Percentiles rank a stretch among this genome's conserved stretches.
Evolutionary conservation across 2,329 filamentous ascomycete genomes (phyloP).

Genomic region (Sporothrix brasiliensis): DNA sequence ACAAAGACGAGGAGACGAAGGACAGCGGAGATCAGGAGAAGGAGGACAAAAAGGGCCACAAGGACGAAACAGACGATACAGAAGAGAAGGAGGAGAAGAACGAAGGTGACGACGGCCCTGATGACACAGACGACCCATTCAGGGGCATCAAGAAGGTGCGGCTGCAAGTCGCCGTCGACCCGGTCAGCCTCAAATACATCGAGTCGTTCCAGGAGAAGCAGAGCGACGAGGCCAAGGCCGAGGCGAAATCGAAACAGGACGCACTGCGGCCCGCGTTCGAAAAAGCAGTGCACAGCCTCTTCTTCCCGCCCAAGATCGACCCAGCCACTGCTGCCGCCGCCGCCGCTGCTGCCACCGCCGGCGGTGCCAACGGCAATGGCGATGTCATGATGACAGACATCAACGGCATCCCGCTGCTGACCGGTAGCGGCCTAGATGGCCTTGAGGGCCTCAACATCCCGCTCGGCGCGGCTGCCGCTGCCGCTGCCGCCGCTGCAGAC

Average conservation of each 20-base stretch:
- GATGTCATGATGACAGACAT: constrained; percentile 70
- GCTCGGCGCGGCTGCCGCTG: constrained; percentile 46
- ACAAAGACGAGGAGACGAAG: constrained; percentile 22
- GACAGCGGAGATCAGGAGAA: constrained; percentile 40
- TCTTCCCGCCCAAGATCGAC: constrained; percentile 62
- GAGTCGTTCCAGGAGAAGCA: constrained; percentile 73
- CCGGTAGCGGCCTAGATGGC: constrained; percentile 51
- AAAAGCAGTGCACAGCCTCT: constrained; percentile 69
- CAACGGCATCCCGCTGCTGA: constrained; percentile 41
- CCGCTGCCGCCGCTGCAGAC: background rate
- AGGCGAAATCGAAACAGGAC: constrained; percentile 70
- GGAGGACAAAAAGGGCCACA: constrained; percentile 36
- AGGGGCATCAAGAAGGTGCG: constrained; percentile 68
- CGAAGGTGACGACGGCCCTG: constrained; percentile 43
- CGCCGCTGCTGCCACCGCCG: background rate
- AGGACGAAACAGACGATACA: constrained; percentile 41
- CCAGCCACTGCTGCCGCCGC: constrained; percentile 45
- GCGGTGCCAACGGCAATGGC: constrained; percentile 56
- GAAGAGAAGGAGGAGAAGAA: constrained; percentile 43
- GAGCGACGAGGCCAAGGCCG: constrained; percentile 63
- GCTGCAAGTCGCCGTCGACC: constrained; percentile 76
- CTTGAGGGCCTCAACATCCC: constrained; percentile 90
- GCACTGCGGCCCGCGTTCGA: constrained; percentile 69
- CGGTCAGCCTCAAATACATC: constrained; percentile 81
- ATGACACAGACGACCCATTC: constrained; percentile 50